Evolutionary conservation across 2,329 filamentous ascomycete species (phyloP).

Genomic region (Colletotrichum sp.): DNA sequence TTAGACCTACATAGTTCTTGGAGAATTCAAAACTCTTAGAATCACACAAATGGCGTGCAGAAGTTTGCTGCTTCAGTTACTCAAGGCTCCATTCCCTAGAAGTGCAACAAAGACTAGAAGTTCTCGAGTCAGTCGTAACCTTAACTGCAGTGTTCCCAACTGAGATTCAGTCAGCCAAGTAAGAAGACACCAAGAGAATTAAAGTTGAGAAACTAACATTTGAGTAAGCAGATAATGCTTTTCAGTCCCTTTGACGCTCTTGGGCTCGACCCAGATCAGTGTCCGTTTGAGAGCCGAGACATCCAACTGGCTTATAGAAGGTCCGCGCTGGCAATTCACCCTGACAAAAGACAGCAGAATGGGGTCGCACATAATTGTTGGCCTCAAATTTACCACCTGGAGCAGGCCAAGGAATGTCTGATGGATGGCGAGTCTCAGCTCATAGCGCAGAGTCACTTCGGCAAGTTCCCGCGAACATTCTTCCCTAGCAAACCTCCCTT

Average conservation of each 20-base stretch:
- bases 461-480: neutral
- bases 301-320: neutral
- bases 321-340: neutral
- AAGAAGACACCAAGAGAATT: neutral
- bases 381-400: neutral
- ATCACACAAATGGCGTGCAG: too few relatives aligned
- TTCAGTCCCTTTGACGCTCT: neutral
- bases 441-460: neutral
- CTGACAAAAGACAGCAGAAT: accelerated
- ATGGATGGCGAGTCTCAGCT: neutral
- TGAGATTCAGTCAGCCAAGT: neutral
- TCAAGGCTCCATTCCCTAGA: too few relatives aligned
- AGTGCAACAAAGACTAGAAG: neutral
- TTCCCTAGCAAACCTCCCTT: neutral
- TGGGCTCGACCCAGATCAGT: neutral
- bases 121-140: neutral
- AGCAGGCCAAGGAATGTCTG: neutral
- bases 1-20: too few relatives aligned
- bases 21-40: accelerated
- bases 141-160: neutral
- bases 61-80: too few relatives aligned
- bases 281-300: neutral
- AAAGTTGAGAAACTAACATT: neutral
- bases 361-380: neutral
- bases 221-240: neutral